Base-by-base conservation (phyloP, 108 stramenopile genomes). In the Cyclotella baltica region DNA sequence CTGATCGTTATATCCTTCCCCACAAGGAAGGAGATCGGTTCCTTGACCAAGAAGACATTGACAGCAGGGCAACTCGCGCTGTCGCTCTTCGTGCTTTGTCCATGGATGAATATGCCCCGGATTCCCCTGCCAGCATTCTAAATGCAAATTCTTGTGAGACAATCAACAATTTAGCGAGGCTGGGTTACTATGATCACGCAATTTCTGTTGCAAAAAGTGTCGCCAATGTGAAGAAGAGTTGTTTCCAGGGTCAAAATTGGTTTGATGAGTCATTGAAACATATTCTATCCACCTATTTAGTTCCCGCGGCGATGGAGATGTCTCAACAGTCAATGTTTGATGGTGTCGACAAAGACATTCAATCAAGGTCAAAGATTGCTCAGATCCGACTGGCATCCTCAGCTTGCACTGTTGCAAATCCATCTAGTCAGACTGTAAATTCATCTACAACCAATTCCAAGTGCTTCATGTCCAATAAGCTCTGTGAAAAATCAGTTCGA, bases 131-230 rank as follows among this genome's bases (percentile, higher is more conserved):
- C 11, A 75, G 31, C 43, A 83, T 86, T 35, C 67, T 86, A 36
- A 69, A 81, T 40, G 55, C 71, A 37, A 30, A 72, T 38, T 66
- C 71, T 15, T 56, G 31, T 25, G 76, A 70, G 23, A 77, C 78
- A 11, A 84, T 93, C 73, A 88, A 90, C 40, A 65, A 62, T 11
- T 56, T 93, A n/a, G 89, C 88, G 40, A 50, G 81, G 37, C 64
- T 76, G 53, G 93, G 93, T 33, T 91, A 94, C 68, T 87, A 85
- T 61, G 87, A 85, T 59, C 62, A 87, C 19, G 93, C 90, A 16
- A 77, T 92, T 40, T 63, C 83, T 13, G 62, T 94, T n/a, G 78
- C 93, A 0, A 48, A 64, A 31, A 73, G 72, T 15, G 35, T 78
- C 22, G 80, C 88, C 15, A 59, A 72, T 0, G 71, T 77, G 64